Conservation (phyloP, 2,329 filamentous ascomycete species). For the Shiraia sp. region DNA sequence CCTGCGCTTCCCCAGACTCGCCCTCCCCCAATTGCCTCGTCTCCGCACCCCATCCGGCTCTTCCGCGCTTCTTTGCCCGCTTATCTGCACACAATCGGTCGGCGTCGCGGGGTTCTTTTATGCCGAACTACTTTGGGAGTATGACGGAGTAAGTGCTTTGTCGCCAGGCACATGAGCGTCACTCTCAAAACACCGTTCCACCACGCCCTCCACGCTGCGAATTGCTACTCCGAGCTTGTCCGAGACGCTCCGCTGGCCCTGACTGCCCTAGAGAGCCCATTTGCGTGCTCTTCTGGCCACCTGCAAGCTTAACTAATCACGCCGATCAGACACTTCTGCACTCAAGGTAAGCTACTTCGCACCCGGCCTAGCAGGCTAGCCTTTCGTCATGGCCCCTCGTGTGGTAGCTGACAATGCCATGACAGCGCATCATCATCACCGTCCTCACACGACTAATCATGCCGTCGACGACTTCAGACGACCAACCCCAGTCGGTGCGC, state of each 20-base stretch:
- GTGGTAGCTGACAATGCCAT: slow-evolving; percentile 12
- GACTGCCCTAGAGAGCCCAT: slow-evolving; percentile 5
- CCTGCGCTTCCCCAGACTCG: no score
- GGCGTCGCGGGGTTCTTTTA: slow-evolving; percentile 12
- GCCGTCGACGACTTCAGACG: slow-evolving; percentile 28
- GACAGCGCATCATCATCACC: slow-evolving; percentile 5
- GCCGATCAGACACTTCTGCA: slow-evolving; percentile 14
- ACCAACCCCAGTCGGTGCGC: slow-evolving; percentile 42
- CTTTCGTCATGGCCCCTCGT: slow-evolving; percentile 26
- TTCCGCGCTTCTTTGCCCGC: slow-evolving; percentile 7
- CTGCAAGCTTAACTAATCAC: slow-evolving; percentile 15
- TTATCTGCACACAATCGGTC: slow-evolving; percentile 3
- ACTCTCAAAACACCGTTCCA: slow-evolving; percentile 1
- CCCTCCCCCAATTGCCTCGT: neutral
- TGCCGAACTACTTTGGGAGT: slow-evolving; percentile 3
- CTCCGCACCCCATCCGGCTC: slow-evolving; percentile 4
- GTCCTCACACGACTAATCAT: slow-evolving; percentile 24
- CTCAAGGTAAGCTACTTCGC: slow-evolving; percentile 17
- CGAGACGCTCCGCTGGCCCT: slow-evolving; percentile 11
- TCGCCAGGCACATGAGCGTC: slow-evolving; percentile 7
- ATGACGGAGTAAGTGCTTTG: slow-evolving; percentile 23
- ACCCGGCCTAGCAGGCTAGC: slow-evolving; percentile 16
- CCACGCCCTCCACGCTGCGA: slow-evolving; percentile 6
- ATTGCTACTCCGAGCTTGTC: slow-evolving; percentile 4
- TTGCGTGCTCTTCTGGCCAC: no score